These are phyloP conservation scores for Lathyrus sativus DNA, from an alignment of 306 rosid species.

Conservation along the genomic window DNA sequence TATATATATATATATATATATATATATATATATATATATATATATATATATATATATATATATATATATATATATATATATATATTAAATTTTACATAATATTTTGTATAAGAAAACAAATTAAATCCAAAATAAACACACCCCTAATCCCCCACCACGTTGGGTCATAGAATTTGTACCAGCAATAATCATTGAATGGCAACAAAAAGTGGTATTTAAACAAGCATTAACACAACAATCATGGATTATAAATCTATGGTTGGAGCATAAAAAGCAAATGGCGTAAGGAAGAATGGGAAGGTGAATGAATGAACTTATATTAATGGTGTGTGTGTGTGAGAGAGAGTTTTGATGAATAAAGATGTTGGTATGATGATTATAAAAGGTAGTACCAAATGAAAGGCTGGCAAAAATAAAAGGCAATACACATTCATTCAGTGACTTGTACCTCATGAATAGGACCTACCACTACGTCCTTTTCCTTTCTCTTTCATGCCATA, in stretches of 20 bases:
- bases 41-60: too few relatives aligned
- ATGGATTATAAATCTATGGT: not conserved
- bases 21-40: too few relatives aligned
- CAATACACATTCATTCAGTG: slow-evolving; percentile 27
- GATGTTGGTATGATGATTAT: not conserved
- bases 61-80: too few relatives aligned
- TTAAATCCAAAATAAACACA: too few relatives aligned
- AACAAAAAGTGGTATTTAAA: not conserved
- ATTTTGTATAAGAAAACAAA: too few relatives aligned
- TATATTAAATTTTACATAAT: too few relatives aligned
- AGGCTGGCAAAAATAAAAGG: slow-evolving; percentile 37
- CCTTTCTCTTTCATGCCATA: not conserved
- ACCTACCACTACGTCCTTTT: not conserved
- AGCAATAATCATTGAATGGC: not conserved
- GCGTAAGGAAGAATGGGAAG: not conserved
- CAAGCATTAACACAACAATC: not conserved
- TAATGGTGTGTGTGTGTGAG: not conserved
- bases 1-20: too few relatives aligned
- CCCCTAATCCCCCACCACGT: not conserved
- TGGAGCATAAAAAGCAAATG: slow-evolving; percentile 36
- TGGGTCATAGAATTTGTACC: too few relatives aligned
- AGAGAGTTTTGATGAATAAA: slow-evolving; percentile 8
- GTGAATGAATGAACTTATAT: not conserved
- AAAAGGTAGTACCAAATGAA: slow-evolving; percentile 27
- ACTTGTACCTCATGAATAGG: not conserved